Conservation (phyloP, 2,329 filamentous ascomycete genomes). For the Fusarium coicis region DNA sequence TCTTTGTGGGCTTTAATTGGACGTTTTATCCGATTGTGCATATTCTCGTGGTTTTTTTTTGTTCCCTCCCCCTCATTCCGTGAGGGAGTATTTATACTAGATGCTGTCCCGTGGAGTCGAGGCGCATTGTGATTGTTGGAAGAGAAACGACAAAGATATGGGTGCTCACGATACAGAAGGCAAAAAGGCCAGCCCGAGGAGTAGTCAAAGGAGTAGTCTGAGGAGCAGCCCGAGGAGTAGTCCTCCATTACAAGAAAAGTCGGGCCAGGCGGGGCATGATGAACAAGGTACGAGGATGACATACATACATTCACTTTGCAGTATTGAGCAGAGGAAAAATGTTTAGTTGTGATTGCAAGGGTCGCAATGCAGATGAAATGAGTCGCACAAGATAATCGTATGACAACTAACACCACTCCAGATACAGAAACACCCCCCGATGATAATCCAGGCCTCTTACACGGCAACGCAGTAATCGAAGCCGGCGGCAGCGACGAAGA, state of each 20-base stretch:
- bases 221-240: constrained; percentile 7
- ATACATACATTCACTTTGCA: neutral
- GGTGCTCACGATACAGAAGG: constrained; percentile 1
- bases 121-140: neutral
- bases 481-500: constrained; percentile 49
- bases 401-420: neutral
- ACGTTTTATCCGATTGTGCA: neutral
- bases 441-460: constrained; percentile 40
- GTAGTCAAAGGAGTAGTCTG: neutral
- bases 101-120: neutral
- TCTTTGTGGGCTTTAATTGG: neutral
- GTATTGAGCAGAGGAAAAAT: neutral
- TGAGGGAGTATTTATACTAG: neutral
- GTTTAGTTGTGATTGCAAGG: neutral
- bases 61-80: neutral
- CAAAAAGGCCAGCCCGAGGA: constrained; percentile 8
- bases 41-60: neutral
- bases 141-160: neutral
- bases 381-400: neutral
- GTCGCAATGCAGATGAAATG: no score
- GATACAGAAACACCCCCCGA: neutral
- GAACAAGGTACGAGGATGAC: constrained; percentile 23
- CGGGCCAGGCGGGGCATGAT: neutral
- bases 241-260: neutral
- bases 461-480: constrained; percentile 46